Base-by-base conservation (phyloP, 139 green algal genomes). In the Medakamo hakoo region DNA sequence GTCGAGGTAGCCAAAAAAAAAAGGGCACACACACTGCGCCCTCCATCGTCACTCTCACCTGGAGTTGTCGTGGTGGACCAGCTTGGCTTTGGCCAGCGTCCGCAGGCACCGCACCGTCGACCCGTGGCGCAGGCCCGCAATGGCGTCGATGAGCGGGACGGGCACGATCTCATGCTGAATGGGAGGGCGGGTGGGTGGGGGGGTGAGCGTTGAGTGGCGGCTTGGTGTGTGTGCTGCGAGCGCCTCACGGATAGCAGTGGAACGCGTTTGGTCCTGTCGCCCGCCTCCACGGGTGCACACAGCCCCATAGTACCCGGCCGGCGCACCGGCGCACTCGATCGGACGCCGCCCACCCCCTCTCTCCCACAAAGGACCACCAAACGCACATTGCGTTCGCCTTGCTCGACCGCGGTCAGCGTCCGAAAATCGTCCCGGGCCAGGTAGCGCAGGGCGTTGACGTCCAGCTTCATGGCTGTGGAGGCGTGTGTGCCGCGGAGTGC, bases 91-190 rank as follows among this genome's bases (percentile, higher is more conserved):
- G 30, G 96, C 76, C 24, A 98, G 82, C 0, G 78, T 82, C 55
- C 76, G 77, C 27, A 98, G 69, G 66, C 79, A 85, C 59, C 88
- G 88, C 67, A 82, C 87, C 0, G 86, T 75, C 4, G 87, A 88
- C 3, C 90, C 91, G 52, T 91, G 81, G 72, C 85, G 96, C 27
- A 98, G 79, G 1, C 84, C 81, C 2, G 90, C 89, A 30, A 98
- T 97, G 69, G 64, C 86, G 59, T 95, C 84, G 2, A 95, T 81
- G 2, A 99, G 83, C 14, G 79, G 67, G 27, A 87, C 66, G 0
- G 93, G 93, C 0, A 99, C 93, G 22, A 99, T 84, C 59, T 97
- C 88, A 60, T 99, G 93, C 83, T 94, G 82, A 75, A 78, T 4
- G 40, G 40, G 40, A 21, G 9, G n/a, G n/a, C n/a, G n/a, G n/a